These are phyloP conservation scores for Ceratobasidium sp. DNA, from an alignment of 1,284 basidiomycete genomes.

Conservation along the genomic window DNA sequence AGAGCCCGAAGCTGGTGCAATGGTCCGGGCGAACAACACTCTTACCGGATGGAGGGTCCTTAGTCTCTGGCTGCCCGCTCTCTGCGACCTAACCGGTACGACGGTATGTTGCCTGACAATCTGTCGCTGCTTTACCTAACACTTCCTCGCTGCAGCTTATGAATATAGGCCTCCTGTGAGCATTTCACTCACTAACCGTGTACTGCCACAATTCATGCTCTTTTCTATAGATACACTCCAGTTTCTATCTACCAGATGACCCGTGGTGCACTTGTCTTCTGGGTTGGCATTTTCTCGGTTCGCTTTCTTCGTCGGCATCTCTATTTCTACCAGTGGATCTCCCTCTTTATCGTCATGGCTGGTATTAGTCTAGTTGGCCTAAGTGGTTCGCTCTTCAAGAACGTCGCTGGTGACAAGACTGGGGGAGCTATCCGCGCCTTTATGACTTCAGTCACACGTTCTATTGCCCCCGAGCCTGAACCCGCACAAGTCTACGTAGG, in stretches of 20 bases:
- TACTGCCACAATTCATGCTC: conserved; percentile 23
- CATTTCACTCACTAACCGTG: not conserved
- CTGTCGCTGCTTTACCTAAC: conserved; percentile 35
- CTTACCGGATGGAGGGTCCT: conserved; percentile 78
- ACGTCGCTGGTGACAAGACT: conserved; percentile 57
- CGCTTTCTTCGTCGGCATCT: conserved; percentile 88
- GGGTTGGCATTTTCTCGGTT: conserved; percentile 94
- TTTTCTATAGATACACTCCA: conserved; percentile 75
- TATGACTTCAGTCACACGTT: conserved; percentile 39
- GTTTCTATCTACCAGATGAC: conserved; percentile 95
- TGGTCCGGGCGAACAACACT: conserved; percentile 56
- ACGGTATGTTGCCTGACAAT: conserved; percentile 66
- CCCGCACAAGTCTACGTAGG: conserved; percentile 59
- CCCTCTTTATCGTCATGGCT: conserved; percentile 89
- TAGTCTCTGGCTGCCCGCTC: conserved; percentile 88
- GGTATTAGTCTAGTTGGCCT: conserved; percentile 94
- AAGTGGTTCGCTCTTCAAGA: conserved; percentile 89
- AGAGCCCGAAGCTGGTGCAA: conserved; percentile 56
- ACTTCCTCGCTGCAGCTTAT: conserved; percentile 72
- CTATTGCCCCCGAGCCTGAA: conserved; percentile 47
- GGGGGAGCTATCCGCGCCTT: conserved; percentile 52
- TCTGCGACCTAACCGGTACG: conserved; percentile 89
- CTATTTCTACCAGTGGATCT: conserved; percentile 90
- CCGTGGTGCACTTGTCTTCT: conserved; percentile 92
- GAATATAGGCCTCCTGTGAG: conserved; percentile 87